phyloP scores from a whole-genome alignment of 2,329 filamentous ascomycete genomes.

The Drechslera avenae region DNA sequence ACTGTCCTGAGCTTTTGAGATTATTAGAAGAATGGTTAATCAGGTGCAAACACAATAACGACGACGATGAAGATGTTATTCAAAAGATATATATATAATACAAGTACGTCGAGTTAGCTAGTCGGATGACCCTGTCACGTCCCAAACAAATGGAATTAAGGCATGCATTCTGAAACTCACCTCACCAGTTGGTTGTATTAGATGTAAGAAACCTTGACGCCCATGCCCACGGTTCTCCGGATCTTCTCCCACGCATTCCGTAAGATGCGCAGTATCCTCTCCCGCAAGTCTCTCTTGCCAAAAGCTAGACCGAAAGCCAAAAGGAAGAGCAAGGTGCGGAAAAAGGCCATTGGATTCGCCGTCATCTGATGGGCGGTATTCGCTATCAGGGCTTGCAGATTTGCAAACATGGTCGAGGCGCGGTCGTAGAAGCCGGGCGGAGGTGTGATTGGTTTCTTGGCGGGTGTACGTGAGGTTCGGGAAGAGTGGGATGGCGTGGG shows the following conservation, averaged over 20 bases:
- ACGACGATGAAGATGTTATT: too few relatives aligned
- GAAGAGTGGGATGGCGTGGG: slow-evolving; percentile 38
- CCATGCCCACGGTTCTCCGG: slow-evolving; percentile 87
- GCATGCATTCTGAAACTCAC: too few relatives aligned
- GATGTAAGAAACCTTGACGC: slow-evolving; percentile 96
- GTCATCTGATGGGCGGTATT: slow-evolving; percentile 59
- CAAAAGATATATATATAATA: too few relatives aligned
- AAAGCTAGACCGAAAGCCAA: slow-evolving; percentile 78
- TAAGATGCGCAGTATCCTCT: slow-evolving; percentile 72
- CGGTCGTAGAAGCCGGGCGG: slow-evolving; percentile 50
- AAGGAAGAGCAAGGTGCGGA: slow-evolving; percentile 75
- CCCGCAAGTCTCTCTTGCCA: slow-evolving; percentile 73
- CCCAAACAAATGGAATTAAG: background rate
- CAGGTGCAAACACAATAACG: too few relatives aligned
- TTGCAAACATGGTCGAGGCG: slow-evolving; percentile 51
- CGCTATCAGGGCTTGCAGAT: slow-evolving; percentile 57
- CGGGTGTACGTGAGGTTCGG: slow-evolving; percentile 32
- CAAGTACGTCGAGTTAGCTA: too few relatives aligned
- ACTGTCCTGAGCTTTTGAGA: too few relatives aligned
- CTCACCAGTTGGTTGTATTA: slow-evolving; percentile 46
- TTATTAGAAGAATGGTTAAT: too few relatives aligned
- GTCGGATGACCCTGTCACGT: background rate
- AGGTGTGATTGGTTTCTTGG: slow-evolving; percentile 40
- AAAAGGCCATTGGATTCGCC: slow-evolving; percentile 60
- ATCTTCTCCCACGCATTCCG: slow-evolving; percentile 79